These are phyloP conservation scores for Mitragyna speciosa DNA, from an alignment of 257 asterid species.

Conservation along the genomic window DNA sequence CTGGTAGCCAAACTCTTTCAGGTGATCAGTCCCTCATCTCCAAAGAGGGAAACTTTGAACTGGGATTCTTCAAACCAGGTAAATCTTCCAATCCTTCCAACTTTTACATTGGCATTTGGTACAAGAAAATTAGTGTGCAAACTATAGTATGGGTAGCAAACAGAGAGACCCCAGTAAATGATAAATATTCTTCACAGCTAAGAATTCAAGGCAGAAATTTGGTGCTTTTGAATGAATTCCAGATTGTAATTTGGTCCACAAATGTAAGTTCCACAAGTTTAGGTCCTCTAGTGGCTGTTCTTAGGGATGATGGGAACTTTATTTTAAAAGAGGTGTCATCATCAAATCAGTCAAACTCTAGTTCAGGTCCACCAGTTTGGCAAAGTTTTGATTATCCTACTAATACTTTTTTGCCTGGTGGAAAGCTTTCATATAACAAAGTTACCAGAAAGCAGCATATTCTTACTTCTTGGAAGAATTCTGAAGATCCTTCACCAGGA, in stretches of 20 bases:
- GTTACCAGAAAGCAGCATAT: conserved; percentile 37
- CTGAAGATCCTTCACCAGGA: conserved; percentile 76
- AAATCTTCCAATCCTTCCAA: conserved; percentile 11
- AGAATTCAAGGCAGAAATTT: conserved; percentile 33
- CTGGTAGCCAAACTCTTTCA: conserved; percentile 35
- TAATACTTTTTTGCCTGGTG: conserved; percentile 72
- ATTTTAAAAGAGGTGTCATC: conserved; percentile 39
- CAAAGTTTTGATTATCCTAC: conserved; percentile 59
- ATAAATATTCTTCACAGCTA: conserved; percentile 27
- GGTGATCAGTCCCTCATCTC: conserved; percentile 41
- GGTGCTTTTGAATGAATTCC: conserved; percentile 39
- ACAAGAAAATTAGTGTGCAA: conserved; percentile 14
- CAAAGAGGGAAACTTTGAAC: conserved; percentile 31
- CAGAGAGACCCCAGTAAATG: conserved; percentile 34
- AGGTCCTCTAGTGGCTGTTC: conserved; percentile 46
- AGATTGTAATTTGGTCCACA: conserved; percentile 56
- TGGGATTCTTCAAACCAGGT: conserved; percentile 45
- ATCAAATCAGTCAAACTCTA: conserved; percentile 6
- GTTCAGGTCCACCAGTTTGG: conserved; percentile 41
- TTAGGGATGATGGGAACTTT: conserved; percentile 62
- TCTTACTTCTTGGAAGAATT: conserved; percentile 75
- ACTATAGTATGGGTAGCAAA: conserved; percentile 53
- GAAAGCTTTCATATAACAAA: conserved; percentile 55
- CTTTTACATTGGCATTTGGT: conserved; percentile 48
- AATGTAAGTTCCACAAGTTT: conserved; percentile 28